A percentile compares a stretch with the other conserved stretches of the same genome.
Evolutionary conservation across 2,329 filamentous ascomycete genomes (phyloP).

Genomic region (Colletotrichum noveboracense): DNA sequence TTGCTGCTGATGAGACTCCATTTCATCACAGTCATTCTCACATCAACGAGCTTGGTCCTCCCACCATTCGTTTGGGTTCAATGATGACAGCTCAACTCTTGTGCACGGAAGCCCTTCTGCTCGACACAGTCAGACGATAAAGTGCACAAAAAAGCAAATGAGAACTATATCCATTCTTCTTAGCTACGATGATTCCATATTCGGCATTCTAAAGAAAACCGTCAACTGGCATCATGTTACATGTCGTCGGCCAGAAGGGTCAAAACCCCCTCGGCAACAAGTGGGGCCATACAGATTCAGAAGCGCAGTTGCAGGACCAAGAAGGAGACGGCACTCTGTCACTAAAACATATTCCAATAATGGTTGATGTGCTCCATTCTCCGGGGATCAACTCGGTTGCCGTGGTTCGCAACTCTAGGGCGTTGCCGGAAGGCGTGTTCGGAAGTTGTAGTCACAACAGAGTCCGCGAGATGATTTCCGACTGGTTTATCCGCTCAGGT

Average conservation of each 20-base stretch:
- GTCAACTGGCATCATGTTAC: neutral
- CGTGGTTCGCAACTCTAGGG: neutral
- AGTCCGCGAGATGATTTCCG: neutral
- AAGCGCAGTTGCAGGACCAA: neutral
- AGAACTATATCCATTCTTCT: neutral
- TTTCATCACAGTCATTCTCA: neutral
- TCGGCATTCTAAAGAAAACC: neutral
- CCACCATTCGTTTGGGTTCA: neutral
- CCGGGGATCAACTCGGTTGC: rapidly evolving
- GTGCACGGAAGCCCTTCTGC: neutral
- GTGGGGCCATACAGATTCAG: neutral
- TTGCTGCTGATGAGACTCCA: neutral
- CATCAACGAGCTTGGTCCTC: neutral
- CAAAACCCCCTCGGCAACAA: neutral
- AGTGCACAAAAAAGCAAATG: neutral
- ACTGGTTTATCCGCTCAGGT: neutral
- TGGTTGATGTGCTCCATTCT: rapidly evolving
- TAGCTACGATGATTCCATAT: neutral
- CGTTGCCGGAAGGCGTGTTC: neutral
- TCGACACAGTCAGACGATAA: neutral
- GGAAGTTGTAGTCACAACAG: neutral
- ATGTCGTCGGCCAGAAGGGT: neutral
- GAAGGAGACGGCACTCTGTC: neutral
- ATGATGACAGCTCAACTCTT: neutral
- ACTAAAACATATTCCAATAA: rapidly evolving